Evolutionary conservation across 2,329 filamentous ascomycete species (phyloP), one percentile per base, ranked within the genome.

Genomic region (Exophiala calicioides): DNA sequence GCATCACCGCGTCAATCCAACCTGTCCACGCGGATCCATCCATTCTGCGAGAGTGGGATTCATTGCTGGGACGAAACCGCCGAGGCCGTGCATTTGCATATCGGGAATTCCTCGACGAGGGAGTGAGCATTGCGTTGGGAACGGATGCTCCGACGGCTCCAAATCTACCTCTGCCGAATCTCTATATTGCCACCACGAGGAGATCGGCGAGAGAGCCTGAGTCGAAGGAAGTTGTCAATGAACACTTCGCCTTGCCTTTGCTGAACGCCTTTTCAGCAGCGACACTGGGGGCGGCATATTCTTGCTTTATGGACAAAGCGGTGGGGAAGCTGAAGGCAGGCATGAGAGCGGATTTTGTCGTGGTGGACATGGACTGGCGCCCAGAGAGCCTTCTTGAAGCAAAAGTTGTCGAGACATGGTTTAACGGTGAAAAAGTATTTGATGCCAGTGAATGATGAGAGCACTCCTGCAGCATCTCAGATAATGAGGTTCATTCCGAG

Each of bases 31-130:
- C 64, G 1, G 67, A 69, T 36, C 74, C 74, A 1, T 63, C 68
- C 1, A 70, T 76, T 9, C 64, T 76, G 26, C 65, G 68, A 20
- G 72, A 72, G 9, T 77, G 74, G 74, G 70, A 69, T 0, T 59
- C 58, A 13, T 61, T 77, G 0, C 62, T 77, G 4, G 74, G 73
- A 1, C 58, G 63, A 1, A 64, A 74, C 20, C 66, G 73, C 4
- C 65, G 74, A 46, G 66, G 67, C 50, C 67, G 74, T 4, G 74
- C 73, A 3, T 77, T 77, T 55, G 74, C 74, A 7, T 77, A 77
- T 55, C 67, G 67, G 6, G 74, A 76, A 6, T 76, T 77, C 54
- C 41, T 65, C 7, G 69, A 72, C n/a, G 66, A 68, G 4, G 73
- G 73, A 2, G 73, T 72, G 0, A 55, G 57, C 3, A 52, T 77